Percentiles rank a stretch among this genome's conserved stretches.
phyloP scores from a whole-genome alignment of 2,329 filamentous ascomycete species.

The Aspergillus floridensis region DNA sequence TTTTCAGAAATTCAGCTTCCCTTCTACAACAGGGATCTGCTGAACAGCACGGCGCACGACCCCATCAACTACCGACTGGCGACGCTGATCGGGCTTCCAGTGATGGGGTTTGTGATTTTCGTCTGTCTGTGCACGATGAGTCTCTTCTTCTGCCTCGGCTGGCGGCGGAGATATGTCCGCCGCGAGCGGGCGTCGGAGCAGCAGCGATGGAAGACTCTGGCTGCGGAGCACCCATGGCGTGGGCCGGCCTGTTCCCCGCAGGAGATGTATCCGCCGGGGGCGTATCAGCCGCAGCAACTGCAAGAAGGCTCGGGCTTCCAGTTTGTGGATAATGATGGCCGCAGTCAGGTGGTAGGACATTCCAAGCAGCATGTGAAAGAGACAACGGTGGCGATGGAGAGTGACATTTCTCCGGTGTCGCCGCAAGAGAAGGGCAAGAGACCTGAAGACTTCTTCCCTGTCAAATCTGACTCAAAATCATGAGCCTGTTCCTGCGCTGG shows the following conservation, averaged over 20 bases:
- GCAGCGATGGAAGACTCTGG: constrained; percentile 15
- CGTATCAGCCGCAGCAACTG: constrained; percentile 12
- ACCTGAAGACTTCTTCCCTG: constrained; percentile 1
- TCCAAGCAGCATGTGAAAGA: constrained; percentile 7
- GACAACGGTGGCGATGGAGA: constrained; percentile 10
- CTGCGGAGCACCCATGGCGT: background rate
- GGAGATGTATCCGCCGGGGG: constrained; percentile 14
- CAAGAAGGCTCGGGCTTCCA: constrained; percentile 16
- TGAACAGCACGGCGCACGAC: constrained; percentile 12
- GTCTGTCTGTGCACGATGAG: constrained; percentile 31
- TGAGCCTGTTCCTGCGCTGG: background rate
- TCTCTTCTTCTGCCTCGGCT: constrained; percentile 45
- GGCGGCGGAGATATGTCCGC: constrained; percentile 38
- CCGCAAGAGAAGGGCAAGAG: constrained; percentile 13
- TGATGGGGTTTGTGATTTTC: constrained; percentile 43
- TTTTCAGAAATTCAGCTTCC: constrained; percentile 42
- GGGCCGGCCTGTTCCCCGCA: constrained; percentile 1
- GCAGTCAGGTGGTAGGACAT: constrained; percentile 20
- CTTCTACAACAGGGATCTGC: constrained; percentile 27
- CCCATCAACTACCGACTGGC: constrained; percentile 32
- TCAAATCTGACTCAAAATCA: background rate
- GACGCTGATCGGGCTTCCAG: constrained; percentile 44
- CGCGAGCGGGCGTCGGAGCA: constrained; percentile 27
- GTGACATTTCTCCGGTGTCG: constrained; percentile 11
- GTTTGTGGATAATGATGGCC: constrained; percentile 31